phyloP scores from a whole-genome alignment of 768 basidiomycete species.

The Tulasnella sp. region DNA sequence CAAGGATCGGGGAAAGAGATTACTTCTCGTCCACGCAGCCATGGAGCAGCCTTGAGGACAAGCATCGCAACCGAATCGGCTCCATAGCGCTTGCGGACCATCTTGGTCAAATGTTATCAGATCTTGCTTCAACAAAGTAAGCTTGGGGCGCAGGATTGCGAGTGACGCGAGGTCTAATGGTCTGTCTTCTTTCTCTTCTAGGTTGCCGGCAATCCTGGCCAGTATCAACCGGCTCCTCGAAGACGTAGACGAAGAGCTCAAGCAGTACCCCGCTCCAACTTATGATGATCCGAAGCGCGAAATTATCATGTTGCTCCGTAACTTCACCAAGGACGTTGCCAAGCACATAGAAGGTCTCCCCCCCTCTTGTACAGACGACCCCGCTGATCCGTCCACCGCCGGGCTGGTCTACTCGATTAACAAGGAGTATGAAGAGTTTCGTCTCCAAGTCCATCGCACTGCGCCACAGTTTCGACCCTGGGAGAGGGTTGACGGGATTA shows the following conservation, averaged over 20 bases:
- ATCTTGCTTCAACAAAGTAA: slow-evolving; percentile 49
- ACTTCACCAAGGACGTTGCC: slow-evolving; percentile 16
- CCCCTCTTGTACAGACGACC: background rate
- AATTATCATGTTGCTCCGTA: background rate
- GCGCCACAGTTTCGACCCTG: slow-evolving; percentile 32
- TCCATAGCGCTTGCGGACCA: slow-evolving; percentile 56
- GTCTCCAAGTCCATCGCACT: slow-evolving; percentile 23
- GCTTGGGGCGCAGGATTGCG: no score
- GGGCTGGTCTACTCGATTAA: slow-evolving; percentile 7
- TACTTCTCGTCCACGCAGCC: slow-evolving; percentile 44
- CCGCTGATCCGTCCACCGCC: background rate
- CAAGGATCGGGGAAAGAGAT: slow-evolving; percentile 51
- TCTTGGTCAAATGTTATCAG: slow-evolving; percentile 58
- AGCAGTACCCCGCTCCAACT: background rate
- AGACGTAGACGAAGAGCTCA: background rate
- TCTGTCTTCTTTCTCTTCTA: background rate
- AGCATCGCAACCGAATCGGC: slow-evolving; percentile 47
- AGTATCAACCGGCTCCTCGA: background rate
- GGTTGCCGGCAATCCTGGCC: background rate
- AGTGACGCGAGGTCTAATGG: no score
- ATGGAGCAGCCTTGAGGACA: no score
- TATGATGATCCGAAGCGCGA: slow-evolving; percentile 10
- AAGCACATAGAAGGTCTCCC: slow-evolving; percentile 17
- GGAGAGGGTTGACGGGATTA: background rate
- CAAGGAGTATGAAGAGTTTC: background rate